These are phyloP conservation scores for Arabis hirsuta DNA, from an alignment of 345 rosid species.

Conservation along the genomic window DNA sequence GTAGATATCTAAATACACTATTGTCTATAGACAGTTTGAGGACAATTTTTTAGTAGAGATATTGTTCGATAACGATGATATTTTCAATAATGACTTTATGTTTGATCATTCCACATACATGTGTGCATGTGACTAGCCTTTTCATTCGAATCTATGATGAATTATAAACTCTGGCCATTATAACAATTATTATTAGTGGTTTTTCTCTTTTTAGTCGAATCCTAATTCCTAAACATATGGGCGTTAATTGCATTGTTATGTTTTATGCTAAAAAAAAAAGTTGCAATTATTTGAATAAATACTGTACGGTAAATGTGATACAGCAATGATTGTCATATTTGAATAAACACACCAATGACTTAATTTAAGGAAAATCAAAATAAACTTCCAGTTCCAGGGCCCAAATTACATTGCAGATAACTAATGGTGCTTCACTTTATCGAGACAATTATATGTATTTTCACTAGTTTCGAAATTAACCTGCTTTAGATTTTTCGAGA, in stretches of 20 bases:
- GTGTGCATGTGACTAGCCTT: conserved; percentile 44
- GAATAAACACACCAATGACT: conserved; percentile 34
- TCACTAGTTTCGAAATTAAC: conserved; percentile 17
- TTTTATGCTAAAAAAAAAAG: conserved; percentile 33
- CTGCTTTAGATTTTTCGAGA: background rate
- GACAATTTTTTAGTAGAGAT: background rate
- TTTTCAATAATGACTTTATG: conserved; percentile 11
- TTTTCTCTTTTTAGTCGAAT: conserved; percentile 24
- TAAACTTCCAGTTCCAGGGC: conserved; percentile 20
- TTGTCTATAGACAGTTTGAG: conserved; percentile 4
- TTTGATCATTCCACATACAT: conserved; percentile 33
- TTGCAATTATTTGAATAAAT: conserved; percentile 34
- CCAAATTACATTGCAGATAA: conserved; percentile 34
- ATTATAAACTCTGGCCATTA: conserved; percentile 38
- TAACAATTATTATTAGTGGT: conserved; percentile 26
- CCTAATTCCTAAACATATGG: conserved; percentile 31
- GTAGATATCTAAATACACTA: too few species aligned
- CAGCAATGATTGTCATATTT: conserved; percentile 39
- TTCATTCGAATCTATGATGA: conserved; percentile 35
- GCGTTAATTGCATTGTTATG: conserved; percentile 26
- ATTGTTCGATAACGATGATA: conserved; percentile 21
- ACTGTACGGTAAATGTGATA: conserved; percentile 23
- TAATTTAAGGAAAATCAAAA: conserved; percentile 31
- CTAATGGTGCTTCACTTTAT: conserved; percentile 27
- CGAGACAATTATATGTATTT: conserved; percentile 12